Evolutionary conservation across 164 flowering plant species (phyloP).

Genomic region (Kingdonia uniflora): DNA sequence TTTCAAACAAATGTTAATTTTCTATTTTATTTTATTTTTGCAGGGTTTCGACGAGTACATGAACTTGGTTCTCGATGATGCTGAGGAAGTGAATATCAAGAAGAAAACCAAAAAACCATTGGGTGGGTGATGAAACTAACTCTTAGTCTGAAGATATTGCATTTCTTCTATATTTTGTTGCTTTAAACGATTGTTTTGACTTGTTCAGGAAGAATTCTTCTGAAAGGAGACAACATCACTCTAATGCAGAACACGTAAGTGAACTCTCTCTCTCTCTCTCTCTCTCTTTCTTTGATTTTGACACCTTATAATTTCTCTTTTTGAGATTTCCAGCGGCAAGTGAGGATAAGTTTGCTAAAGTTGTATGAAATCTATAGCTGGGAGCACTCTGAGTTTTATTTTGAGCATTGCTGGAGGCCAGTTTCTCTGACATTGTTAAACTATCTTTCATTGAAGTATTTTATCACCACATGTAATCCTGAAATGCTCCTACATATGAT

Average conservation of each 20-base stretch:
- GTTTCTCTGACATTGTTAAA: background rate
- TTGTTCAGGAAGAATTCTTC: slow-evolving; percentile 55
- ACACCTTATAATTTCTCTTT: background rate
- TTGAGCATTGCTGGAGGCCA: background rate
- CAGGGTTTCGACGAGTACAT: slow-evolving; percentile 95
- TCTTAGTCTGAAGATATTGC: background rate
- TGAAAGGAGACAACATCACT: slow-evolving; percentile 68
- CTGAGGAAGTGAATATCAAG: slow-evolving; percentile 70
- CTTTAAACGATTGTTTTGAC: background rate
- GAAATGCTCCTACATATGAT: background rate
- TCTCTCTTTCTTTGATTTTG: background rate
- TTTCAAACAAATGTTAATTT: background rate
- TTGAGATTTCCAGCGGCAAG: slow-evolving; percentile 29
- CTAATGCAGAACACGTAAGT: slow-evolving; percentile 69
- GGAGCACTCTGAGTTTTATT: background rate
- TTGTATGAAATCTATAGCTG: background rate
- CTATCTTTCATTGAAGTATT: slow-evolving; percentile 1
- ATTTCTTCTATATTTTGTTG: background rate
- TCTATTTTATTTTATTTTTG: background rate
- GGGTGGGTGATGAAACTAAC: slow-evolving; percentile 16
- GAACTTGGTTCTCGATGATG: slow-evolving; percentile 89
- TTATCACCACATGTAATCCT: slow-evolving; percentile 6
- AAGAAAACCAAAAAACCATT: slow-evolving; percentile 56
- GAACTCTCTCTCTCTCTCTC: background rate
- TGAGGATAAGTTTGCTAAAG: slow-evolving; percentile 12